Base-by-base conservation (phyloP, 768 basidiomycete genomes). In the Cubamyces lactineus region DNA sequence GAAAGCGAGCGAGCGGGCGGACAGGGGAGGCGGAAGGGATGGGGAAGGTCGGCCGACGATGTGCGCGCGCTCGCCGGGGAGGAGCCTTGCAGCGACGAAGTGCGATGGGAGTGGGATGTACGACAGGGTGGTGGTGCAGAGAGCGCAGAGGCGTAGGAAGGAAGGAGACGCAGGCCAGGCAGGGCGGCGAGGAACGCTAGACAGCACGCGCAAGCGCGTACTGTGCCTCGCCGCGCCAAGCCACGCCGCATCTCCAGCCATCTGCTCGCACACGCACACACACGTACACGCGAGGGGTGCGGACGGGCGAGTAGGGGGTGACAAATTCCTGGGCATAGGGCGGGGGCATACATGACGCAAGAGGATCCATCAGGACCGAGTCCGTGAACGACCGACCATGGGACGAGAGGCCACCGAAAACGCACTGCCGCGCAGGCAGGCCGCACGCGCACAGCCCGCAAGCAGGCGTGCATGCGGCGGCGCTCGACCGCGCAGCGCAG, bases 241-340 rank as follows among this genome's bases (percentile, higher is more conserved):
- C 34, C 4, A 34, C 9, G 34, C 34, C 34, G 34, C 34, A 34
- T 34, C 55, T 12, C 19, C 12, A 46, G 45, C 45, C 45, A 15
- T 48, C 23, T 30, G 41, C 41, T 34, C 34, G 34, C 34, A 34
- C 34, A 34, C 34, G 11, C 34, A 34, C 34, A 34, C 11, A 34
- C 34, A 28, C 28, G n/a, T n/a, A 46, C 43, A 24, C 40, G 46
- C 39, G 46, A 47, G 46, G 60, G 45, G 38, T 19, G 50, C 51
- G 51, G 28, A 34, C 43, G 45, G 49, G 63, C 49, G 56, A 46
- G 53, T 41, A 47, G 42, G 54, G 16, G 24, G 26, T 21, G 62
- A 63, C 61, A 65, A 40, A 17, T 55, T 52, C 67, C 59, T 24
- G 64, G 67, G 64, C 67, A 65, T 63, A 65, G 59, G 57, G 63